Evolutionary conservation across 2,329 filamentous ascomycete genomes (phyloP).

Genomic region (Epichloe sp.): DNA sequence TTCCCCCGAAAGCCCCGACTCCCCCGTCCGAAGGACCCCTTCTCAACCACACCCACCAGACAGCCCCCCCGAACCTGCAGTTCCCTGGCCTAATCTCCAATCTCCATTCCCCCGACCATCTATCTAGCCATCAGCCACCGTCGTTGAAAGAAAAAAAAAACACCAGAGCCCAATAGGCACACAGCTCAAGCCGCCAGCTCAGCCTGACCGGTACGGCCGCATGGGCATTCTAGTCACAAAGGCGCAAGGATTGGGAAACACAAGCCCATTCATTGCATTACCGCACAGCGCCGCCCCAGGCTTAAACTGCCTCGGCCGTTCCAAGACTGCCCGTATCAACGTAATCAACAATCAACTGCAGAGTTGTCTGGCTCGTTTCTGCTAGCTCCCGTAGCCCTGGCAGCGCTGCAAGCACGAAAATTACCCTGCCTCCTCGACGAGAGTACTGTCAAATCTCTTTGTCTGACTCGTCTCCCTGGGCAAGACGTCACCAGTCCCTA

Average conservation of each 20-base stretch:
- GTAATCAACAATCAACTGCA: no score
- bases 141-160: not conserved
- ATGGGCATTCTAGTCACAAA: not conserved
- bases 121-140: constrained; percentile 2
- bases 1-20: no score
- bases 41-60: not conserved
- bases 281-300: no score
- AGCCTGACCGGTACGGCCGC: not conserved
- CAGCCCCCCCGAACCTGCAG: not conserved
- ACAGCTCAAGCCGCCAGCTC: not conserved
- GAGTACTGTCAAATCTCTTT: constrained; percentile 6
- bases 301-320: no score
- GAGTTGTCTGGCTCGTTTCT: not conserved
- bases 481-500: not conserved
- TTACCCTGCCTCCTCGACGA: not conserved
- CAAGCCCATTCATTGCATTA: not conserved
- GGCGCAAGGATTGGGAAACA: constrained; percentile 1
- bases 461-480: constrained; percentile 7
- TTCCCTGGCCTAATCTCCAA: not conserved
- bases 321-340: no score
- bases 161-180: not conserved
- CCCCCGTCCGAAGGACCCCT: not conserved
- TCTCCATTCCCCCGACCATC: not conserved
- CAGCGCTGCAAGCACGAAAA: no score
- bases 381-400: not conserved